These are phyloP conservation scores for Wickerhamiella siamensis DNA, from an alignment of 805 yeast species.

Conservation along the genomic window DNA sequence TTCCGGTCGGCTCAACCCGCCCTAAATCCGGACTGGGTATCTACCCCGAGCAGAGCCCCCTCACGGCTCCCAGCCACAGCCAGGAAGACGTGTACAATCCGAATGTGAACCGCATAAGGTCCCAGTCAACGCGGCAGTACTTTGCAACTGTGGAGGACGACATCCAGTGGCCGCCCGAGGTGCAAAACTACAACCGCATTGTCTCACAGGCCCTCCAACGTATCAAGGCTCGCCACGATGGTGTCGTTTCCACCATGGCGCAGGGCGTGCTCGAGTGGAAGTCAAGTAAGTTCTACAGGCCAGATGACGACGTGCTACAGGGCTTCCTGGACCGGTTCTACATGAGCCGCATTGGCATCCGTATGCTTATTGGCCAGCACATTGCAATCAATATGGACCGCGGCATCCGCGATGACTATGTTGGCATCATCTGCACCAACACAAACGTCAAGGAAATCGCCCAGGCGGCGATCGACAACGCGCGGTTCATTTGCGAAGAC, in stretches of 20 bases:
- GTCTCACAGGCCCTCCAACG: conserved; percentile 53
- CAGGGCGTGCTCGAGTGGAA: conserved; percentile 91
- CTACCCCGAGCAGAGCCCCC: conserved; percentile 20
- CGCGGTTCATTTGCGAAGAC: conserved; percentile 81
- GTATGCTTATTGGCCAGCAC: conserved; percentile 92
- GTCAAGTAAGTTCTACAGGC: conserved; percentile 30
- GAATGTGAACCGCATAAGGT: background rate
- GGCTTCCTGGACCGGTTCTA: conserved; percentile 73
- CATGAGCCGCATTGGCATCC: conserved; percentile 80
- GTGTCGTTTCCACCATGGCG: conserved; percentile 83
- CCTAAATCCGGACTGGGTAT: conserved; percentile 21
- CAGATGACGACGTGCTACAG: conserved; percentile 61
- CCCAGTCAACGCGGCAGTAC: conserved; percentile 28
- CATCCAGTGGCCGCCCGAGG: conserved; percentile 59
- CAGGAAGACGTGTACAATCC: background rate
- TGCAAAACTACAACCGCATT: conserved; percentile 49
- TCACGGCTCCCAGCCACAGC: no score
- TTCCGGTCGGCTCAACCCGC: conserved; percentile 10
- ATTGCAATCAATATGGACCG: conserved; percentile 67
- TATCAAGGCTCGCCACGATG: conserved; percentile 78
- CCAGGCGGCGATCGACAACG: conserved; percentile 78
- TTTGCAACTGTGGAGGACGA: conserved; percentile 37
- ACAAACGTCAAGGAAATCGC: conserved; percentile 76
- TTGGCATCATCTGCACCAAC: conserved; percentile 76
- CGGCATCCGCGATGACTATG: conserved; percentile 46